Conservation (phyloP, 768 basidiomycete genomes). For the Macrolepiota albuminosa region DNA sequence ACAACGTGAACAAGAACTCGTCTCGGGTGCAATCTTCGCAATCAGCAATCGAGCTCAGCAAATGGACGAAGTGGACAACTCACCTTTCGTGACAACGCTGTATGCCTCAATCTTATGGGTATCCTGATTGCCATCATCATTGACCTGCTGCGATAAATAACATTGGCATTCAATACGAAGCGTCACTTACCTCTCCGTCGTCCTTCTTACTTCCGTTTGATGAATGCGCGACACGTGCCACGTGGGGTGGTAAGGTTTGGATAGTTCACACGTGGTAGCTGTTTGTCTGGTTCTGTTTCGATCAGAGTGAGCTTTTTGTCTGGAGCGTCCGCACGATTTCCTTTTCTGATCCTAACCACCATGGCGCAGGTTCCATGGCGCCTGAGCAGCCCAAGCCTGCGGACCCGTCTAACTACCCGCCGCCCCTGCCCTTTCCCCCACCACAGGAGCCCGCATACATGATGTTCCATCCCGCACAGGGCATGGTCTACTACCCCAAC, state of each 20-base stretch:
- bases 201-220: background rate
- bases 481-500: conserved; percentile 37
- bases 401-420: conserved; percentile 21
- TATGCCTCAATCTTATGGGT: background rate
- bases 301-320: conserved; percentile 11
- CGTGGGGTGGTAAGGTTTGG: background rate
- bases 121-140: background rate
- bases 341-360: background rate
- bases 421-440: conserved; percentile 34
- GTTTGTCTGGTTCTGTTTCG: conserved; percentile 1
- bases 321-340: background rate
- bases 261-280: conserved; percentile 8
- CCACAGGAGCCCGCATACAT: conserved; percentile 34
- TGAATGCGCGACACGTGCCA: too few species aligned
- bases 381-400: conserved; percentile 29
- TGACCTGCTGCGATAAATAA: background rate
- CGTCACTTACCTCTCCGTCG: background rate
- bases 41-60: background rate
- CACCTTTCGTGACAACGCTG: background rate
- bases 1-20: background rate
- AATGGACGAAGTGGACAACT: too few species aligned
- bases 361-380: conserved; percentile 18
- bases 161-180: background rate
- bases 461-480: conserved; percentile 36
- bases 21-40: too few species aligned